A percentile compares a stretch with the other conserved stretches of the same genome.
phyloP scores from a whole-genome alignment of 2,329 filamentous ascomycete species.

The Trichoderma sp. region DNA sequence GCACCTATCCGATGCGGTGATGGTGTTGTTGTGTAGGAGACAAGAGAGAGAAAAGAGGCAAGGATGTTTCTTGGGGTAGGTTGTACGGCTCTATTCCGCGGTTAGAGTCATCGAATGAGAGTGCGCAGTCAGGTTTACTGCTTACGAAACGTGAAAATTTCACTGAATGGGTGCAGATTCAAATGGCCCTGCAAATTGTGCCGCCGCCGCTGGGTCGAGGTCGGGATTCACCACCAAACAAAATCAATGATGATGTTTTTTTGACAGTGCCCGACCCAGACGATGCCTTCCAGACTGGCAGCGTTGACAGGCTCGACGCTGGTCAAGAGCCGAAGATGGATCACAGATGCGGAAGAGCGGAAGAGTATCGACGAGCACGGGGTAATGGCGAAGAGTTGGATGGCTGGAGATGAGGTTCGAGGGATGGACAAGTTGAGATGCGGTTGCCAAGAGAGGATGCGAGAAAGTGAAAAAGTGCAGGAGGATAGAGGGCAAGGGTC shows the following conservation, averaged over 20 bases:
- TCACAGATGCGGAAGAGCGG: not conserved
- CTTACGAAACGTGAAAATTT: not conserved
- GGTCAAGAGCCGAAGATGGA: not conserved
- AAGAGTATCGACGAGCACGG: not conserved
- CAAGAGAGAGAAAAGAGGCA: not conserved
- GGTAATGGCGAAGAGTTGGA: not conserved
- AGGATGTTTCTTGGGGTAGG: not conserved
- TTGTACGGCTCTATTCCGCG: conserved; percentile 4
- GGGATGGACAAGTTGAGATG: not conserved
- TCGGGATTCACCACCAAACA: not conserved
- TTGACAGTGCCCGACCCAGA: conserved; percentile 9
- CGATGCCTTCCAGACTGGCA: not conserved
- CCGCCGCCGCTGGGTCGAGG: conserved; percentile 12
- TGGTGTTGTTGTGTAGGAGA: not conserved
- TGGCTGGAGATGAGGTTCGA: not conserved
- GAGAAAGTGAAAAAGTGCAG: not conserved
- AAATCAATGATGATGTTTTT: not conserved
- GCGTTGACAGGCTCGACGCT: not conserved
- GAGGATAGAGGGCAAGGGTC: conserved; percentile 6
- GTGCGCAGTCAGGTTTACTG: conserved; percentile 3
- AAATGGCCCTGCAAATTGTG: conserved; percentile 1
- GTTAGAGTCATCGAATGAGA: not conserved
- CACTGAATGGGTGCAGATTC: not conserved
- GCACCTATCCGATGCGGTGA: conserved; percentile 14
- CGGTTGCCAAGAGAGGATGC: conserved; percentile 3